phyloP scores from a whole-genome alignment of 495 filamentous ascomycete genomes.

The Oidiodendron maius region DNA sequence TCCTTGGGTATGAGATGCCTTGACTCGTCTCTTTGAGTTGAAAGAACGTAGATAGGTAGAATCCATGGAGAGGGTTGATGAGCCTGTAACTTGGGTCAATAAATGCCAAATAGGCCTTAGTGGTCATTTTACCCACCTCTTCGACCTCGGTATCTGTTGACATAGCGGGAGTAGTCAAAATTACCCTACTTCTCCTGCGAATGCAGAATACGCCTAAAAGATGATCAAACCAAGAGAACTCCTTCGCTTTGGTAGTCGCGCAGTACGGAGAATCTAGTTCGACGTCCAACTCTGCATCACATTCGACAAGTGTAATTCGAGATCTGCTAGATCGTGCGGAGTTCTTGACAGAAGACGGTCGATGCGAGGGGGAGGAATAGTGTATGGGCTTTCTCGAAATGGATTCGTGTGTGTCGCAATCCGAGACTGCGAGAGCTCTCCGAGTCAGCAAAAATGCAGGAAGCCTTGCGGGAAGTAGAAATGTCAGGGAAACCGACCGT shows the following conservation, averaged over 20 bases:
- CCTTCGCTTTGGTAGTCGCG: not conserved
- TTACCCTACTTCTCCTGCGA: not conserved
- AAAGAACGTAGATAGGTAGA: conserved; percentile 11
- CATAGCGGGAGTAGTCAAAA: not conserved
- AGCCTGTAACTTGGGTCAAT: conserved; percentile 1
- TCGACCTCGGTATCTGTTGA: not conserved
- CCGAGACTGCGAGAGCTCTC: conserved; percentile 1
- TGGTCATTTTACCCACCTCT: not conserved
- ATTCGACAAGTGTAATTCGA: conserved; percentile 10
- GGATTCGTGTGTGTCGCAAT: not conserved
- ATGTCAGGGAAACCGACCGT: conserved; percentile 5
- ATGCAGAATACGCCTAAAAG: conserved; percentile 1
- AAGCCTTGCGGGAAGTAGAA: not conserved
- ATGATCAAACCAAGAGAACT: not conserved
- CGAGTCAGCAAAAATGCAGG: not conserved
- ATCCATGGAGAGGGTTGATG: not conserved
- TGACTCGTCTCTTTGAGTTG: not conserved
- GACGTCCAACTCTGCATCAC: not conserved
- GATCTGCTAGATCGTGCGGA: conserved; percentile 5
- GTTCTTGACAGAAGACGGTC: conserved; percentile 1
- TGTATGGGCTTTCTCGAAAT: not conserved
- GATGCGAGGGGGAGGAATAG: not conserved
- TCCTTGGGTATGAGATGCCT: conserved; percentile 4
- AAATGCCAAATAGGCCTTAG: not conserved
- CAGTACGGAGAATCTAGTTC: not conserved